These are phyloP conservation scores for Cryptococcus sp. DNA, from an alignment of 1,284 basidiomycete genomes.

Conservation along the genomic window DNA sequence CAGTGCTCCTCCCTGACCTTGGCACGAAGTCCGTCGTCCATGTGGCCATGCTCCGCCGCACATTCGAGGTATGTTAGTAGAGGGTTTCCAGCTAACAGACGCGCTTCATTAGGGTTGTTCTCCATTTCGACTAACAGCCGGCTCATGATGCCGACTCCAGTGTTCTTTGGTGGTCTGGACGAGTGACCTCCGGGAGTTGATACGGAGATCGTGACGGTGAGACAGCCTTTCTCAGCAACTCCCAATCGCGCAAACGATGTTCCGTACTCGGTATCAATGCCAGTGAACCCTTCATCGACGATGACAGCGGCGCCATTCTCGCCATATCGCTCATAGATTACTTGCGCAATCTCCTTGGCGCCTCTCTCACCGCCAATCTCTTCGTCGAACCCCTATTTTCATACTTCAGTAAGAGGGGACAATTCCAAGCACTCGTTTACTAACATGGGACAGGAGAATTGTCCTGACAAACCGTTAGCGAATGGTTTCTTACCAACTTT, in stretches of 20 bases:
- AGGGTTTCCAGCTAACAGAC: constrained; percentile 13
- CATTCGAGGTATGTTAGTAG: constrained; percentile 26
- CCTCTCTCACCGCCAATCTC: constrained; percentile 39
- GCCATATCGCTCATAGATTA: constrained; percentile 26
- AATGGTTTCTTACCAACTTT: background rate
- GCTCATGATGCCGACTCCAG: constrained; percentile 43
- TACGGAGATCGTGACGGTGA: constrained; percentile 60
- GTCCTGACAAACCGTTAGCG: background rate
- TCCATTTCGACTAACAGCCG: constrained; percentile 21
- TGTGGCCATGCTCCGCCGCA: constrained; percentile 5
- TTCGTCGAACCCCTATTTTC: constrained; percentile 8
- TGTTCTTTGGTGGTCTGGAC: constrained; percentile 54
- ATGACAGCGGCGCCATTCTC: constrained; percentile 31
- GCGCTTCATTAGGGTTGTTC: constrained; percentile 9
- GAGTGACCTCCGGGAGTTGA: constrained; percentile 65
- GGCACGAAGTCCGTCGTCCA: constrained; percentile 7
- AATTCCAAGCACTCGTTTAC: background rate
- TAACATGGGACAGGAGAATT: constrained; percentile 8
- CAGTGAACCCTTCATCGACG: constrained; percentile 40
- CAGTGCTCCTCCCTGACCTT: constrained; percentile 7
- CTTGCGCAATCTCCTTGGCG: constrained; percentile 22
- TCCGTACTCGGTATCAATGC: constrained; percentile 32
- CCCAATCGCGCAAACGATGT: constrained; percentile 32
- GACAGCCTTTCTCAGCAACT: constrained; percentile 43
- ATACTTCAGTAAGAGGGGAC: constrained; percentile 4